Evolutionary conservation across 768 basidiomycete species (phyloP).

Genomic region (Agaricus sinodeliciosus): DNA sequence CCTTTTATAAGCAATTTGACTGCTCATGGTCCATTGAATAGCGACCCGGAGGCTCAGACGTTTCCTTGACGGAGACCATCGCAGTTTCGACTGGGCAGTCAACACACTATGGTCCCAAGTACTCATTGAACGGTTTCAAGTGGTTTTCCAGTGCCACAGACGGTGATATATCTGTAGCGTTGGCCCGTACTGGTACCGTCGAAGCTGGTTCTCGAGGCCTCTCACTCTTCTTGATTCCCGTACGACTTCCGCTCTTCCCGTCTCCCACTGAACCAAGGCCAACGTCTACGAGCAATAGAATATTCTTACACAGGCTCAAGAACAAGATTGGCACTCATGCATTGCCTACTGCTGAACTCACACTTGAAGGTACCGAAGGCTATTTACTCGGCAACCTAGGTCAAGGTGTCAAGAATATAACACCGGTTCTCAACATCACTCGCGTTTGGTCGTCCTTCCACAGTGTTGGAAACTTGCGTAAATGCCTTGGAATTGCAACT

Average conservation of each 20-base stretch:
- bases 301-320: constrained; percentile 68
- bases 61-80: constrained; percentile 65
- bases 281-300: constrained; percentile 51
- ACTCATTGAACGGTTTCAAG: constrained; percentile 64
- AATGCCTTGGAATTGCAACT: constrained; percentile 58
- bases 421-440: constrained; percentile 73
- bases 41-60: constrained; percentile 71
- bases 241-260: constrained; percentile 48
- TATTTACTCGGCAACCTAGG: constrained; percentile 56
- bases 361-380: constrained; percentile 49
- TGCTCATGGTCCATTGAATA: constrained; percentile 27
- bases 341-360: constrained; percentile 72
- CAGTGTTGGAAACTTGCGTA: constrained; percentile 51
- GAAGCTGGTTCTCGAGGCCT: constrained; percentile 55
- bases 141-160: constrained; percentile 86
- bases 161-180: constrained; percentile 61
- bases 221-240: constrained; percentile 70
- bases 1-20: constrained; percentile 16
- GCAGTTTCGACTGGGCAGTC: constrained; percentile 33
- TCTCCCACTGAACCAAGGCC: constrained; percentile 32
- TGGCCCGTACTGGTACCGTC: constrained; percentile 62
- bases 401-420: constrained; percentile 59
- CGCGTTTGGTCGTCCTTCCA: constrained; percentile 59
- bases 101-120: constrained; percentile 40
- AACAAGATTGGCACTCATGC: constrained; percentile 72